Evolutionary conservation across 192 early-diverging fungal genomes (phyloP).

Genomic region (Coemansia sp.): DNA sequence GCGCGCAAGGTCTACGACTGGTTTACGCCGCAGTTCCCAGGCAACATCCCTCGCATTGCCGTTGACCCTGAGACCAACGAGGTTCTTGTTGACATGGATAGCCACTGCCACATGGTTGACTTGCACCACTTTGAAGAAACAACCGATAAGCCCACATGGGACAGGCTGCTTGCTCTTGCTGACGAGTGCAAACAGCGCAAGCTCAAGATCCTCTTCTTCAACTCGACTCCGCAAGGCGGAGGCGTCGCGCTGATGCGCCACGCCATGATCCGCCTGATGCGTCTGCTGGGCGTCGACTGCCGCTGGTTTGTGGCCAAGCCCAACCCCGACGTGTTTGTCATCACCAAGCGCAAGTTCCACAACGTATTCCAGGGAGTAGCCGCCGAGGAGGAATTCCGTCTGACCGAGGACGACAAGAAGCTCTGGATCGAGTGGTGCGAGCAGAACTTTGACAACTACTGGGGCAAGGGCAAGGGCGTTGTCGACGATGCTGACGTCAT

Average conservation of each 20-base stretch:
- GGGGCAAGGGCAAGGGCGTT: conserved; percentile 68
- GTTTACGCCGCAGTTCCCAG: conserved; percentile 71
- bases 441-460: conserved; percentile 73
- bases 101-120: conserved; percentile 67
- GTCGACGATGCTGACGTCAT: conserved; percentile 73
- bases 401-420: conserved; percentile 63
- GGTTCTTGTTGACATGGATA: conserved; percentile 73
- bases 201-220: conserved; percentile 72
- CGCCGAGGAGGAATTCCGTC: conserved; percentile 55
- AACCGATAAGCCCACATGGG: conserved; percentile 68
- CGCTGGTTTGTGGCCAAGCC: conserved; percentile 81
- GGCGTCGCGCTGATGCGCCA: conserved; percentile 90
- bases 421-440: conserved; percentile 63
- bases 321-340: conserved; percentile 82
- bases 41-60: conserved; percentile 71
- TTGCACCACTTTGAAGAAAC: conserved; percentile 64
- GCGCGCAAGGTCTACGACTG: conserved; percentile 71
- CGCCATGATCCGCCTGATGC: conserved; percentile 70
- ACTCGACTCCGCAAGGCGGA: conserved; percentile 82
- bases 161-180: conserved; percentile 59
- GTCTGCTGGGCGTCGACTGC: conserved; percentile 65
- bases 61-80: conserved; percentile 66
- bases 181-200: conserved; percentile 58
- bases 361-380: conserved; percentile 85
- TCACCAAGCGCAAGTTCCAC: conserved; percentile 87